These are phyloP conservation scores for Fonsecaea multimorphosa DNA, from an alignment of 2,329 filamentous ascomycete genomes.

Conservation along the genomic window DNA sequence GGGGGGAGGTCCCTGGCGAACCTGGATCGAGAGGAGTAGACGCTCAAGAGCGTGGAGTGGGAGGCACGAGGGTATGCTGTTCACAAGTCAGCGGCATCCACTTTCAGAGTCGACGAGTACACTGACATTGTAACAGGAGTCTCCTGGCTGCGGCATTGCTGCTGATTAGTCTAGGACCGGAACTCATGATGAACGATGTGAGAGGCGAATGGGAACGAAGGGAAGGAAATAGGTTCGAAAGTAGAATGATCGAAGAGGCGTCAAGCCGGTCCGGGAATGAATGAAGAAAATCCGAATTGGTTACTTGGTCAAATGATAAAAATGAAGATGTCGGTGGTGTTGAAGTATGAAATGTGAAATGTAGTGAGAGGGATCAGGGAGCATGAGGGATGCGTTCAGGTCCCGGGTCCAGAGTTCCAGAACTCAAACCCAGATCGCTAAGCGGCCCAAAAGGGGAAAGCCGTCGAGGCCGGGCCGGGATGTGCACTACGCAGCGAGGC, in stretches of 20 bases:
- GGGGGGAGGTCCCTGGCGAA: slow-evolving; percentile 39
- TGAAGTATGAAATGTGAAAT: slow-evolving; percentile 15
- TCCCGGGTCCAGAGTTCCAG: not conserved
- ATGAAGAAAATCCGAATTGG: slow-evolving; percentile 22
- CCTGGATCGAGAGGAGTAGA: slow-evolving; percentile 27
- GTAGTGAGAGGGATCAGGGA: slow-evolving; percentile 14
- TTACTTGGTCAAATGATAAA: slow-evolving; percentile 23
- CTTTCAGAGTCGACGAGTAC: not conserved
- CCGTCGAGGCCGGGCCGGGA: not conserved
- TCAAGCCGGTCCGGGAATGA: not conserved
- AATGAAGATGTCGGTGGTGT: slow-evolving; percentile 15
- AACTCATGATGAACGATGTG: slow-evolving; percentile 34
- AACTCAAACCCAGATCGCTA: slow-evolving; percentile 5
- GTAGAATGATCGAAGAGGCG: slow-evolving; percentile 12
- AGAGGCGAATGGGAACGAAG: slow-evolving; percentile 15
- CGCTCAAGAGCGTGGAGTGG: slow-evolving; percentile 24
- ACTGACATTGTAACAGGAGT: slow-evolving; percentile 34
- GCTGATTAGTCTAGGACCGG: slow-evolving; percentile 39
- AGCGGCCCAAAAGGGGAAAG: not conserved
- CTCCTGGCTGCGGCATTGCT: slow-evolving; percentile 39
- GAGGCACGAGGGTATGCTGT: slow-evolving; percentile 33
- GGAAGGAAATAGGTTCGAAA: slow-evolving; percentile 3
- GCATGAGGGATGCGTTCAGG: slow-evolving; percentile 6
- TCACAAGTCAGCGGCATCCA: slow-evolving; percentile 9
- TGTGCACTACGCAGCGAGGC: not conserved